A percentile compares a stretch with the other conserved stretches of the same genome.
phyloP scores from a whole-genome alignment of 2,329 filamentous ascomycete genomes.

The Trichoderma brevicompactum region DNA sequence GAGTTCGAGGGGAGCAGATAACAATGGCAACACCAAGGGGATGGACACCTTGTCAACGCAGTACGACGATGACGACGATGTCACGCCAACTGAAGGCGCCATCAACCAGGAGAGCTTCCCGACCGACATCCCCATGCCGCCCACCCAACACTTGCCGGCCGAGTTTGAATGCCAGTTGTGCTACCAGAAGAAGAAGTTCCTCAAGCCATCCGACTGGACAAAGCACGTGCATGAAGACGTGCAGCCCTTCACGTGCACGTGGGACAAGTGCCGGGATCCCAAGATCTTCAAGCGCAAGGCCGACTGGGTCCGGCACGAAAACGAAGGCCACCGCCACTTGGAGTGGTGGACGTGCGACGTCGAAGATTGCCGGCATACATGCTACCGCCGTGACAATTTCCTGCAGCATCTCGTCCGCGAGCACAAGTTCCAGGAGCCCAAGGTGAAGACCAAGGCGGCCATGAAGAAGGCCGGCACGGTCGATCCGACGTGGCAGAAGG shows the following conservation, averaged over 20 bases:
- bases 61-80: constrained; percentile 62
- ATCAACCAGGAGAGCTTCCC: constrained; percentile 78
- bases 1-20: constrained; percentile 55
- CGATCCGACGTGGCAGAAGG: constrained; percentile 74
- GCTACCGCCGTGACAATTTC: constrained; percentile 90
- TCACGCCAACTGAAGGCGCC: constrained; percentile 69
- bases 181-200: constrained; percentile 81
- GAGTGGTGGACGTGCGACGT: constrained; percentile 91
- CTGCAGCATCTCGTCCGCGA: constrained; percentile 89
- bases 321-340: constrained; percentile 84
- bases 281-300: constrained; percentile 96
- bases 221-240: constrained; percentile 96
- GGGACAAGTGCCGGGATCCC: constrained; percentile 77
- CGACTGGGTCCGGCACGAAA: constrained; percentile 94
- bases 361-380: constrained; percentile 78
- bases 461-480: constrained; percentile 61
- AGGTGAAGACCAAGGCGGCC: constrained; percentile 72
- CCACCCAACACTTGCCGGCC: constrained; percentile 75
- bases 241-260: constrained; percentile 91
- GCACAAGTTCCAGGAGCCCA: constrained; percentile 84
- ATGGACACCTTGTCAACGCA: constrained; percentile 60
- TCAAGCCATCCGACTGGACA: constrained; percentile 94
- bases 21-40: constrained; percentile 41
- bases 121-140: constrained; percentile 78
- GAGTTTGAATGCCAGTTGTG: constrained; percentile 90